Percentiles rank a stretch among this genome's conserved stretches.
Conservation (phyloP, 116 monocot species). For the Iris pallida region DNA sequence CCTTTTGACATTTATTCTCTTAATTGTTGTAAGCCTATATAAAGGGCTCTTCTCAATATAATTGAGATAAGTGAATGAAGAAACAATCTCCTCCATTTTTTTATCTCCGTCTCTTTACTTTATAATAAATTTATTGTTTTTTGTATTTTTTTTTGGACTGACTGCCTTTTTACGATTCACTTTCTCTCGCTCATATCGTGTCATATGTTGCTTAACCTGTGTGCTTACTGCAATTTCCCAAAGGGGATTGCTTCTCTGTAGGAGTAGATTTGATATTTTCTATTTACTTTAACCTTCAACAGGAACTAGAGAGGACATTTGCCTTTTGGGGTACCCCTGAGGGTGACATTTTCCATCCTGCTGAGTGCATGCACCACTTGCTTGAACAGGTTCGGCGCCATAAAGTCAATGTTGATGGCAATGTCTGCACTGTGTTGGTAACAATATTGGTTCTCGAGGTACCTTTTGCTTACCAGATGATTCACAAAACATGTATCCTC, state of each 20-base stretch:
- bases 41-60: too few species aligned
- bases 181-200: too few species aligned
- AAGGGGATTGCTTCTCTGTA: neutral
- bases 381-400: conserved; percentile 62
- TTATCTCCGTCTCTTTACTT: too few species aligned
- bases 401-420: conserved; percentile 63
- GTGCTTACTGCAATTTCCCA: too few species aligned
- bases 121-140: too few species aligned
- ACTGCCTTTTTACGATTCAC: too few species aligned
- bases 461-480: conserved; percentile 6
- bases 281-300: conserved; percentile 10
- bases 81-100: too few species aligned
- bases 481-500: neutral
- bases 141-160: too few species aligned
- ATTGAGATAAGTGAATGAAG: too few species aligned
- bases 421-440: conserved; percentile 63
- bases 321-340: conserved; percentile 59
- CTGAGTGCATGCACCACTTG: conserved; percentile 65
- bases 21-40: too few species aligned
- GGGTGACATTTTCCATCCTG: conserved; percentile 59
- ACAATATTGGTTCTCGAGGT: conserved; percentile 77
- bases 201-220: too few species aligned
- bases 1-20: too few species aligned
- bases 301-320: conserved; percentile 63
- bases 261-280: neutral